phyloP scores from a whole-genome alignment of 2,329 filamentous ascomycete genomes.

The Hortaea sp. region DNA sequence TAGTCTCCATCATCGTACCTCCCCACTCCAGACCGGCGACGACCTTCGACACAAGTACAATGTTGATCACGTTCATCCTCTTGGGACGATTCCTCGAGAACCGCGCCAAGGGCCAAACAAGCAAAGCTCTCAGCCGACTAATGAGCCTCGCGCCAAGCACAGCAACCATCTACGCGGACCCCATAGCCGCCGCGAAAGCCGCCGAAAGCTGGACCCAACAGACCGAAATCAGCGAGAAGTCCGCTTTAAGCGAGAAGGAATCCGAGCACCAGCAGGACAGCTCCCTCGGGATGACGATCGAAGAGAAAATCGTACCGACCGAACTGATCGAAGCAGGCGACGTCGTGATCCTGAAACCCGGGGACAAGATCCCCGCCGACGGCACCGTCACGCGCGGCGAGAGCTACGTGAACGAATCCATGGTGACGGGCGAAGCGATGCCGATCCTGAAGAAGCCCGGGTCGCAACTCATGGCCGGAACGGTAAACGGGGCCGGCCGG shows the following conservation, averaged over 20 bases:
- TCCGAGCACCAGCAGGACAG: slow-evolving; percentile 6
- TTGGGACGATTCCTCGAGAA: slow-evolving; percentile 90
- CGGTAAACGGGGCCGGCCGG: slow-evolving; percentile 86
- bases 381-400: slow-evolving; percentile 78
- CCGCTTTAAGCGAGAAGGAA: slow-evolving; percentile 21
- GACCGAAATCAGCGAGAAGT: slow-evolving; percentile 34
- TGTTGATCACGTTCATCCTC: slow-evolving; percentile 94
- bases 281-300: slow-evolving; percentile 48
- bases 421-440: slow-evolving; percentile 97
- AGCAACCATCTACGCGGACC: slow-evolving; percentile 92
- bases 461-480: slow-evolving; percentile 75
- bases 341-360: slow-evolving; percentile 82
- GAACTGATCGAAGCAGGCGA: slow-evolving; percentile 92
- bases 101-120: slow-evolving; percentile 89
- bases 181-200: slow-evolving; percentile 84
- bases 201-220: slow-evolving; percentile 63
- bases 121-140: slow-evolving; percentile 78
- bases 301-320: slow-evolving; percentile 80
- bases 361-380: slow-evolving; percentile 94
- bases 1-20: slow-evolving; percentile 63
- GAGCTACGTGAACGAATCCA: slow-evolving; percentile 92
- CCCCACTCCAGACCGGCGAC: slow-evolving; percentile 75
- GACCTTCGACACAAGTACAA: slow-evolving; percentile 95
- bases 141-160: slow-evolving; percentile 96
- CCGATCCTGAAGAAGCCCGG: slow-evolving; percentile 83